These are phyloP conservation scores for Amphibolis antarctica DNA, from an alignment of 106 monocot genomes.

Conservation along the genomic window DNA sequence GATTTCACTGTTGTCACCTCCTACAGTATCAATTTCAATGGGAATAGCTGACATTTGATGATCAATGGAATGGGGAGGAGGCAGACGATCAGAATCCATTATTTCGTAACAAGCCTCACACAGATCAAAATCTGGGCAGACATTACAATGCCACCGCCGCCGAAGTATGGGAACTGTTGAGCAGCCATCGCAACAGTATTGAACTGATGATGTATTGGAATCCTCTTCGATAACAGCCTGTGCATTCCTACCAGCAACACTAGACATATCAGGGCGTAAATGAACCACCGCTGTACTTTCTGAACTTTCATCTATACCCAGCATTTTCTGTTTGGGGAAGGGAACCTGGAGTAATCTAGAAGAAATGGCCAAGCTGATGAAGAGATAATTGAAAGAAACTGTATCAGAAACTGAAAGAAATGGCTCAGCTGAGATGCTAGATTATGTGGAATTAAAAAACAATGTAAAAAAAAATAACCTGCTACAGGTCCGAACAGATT, in stretches of 20 bases:
- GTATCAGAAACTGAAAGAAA: background rate
- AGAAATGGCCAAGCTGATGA: constrained; percentile 89
- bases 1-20: constrained; percentile 59
- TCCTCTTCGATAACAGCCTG: constrained; percentile 89
- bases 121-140: constrained; percentile 96
- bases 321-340: constrained; percentile 93
- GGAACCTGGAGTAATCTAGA: constrained; percentile 98
- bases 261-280: constrained; percentile 29
- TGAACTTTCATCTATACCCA: constrained; percentile 60
- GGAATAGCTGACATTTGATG: constrained; percentile 94
- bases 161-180: constrained; percentile 96
- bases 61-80: constrained; percentile 87
- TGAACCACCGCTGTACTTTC: constrained; percentile 35
- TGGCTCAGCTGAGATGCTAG: background rate
- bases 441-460: background rate
- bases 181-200: constrained; percentile 99
- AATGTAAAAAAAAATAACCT: constrained; percentile 35
- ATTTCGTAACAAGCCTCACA: constrained; percentile 97
- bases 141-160: constrained; percentile 86
- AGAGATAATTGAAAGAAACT: constrained; percentile 4
- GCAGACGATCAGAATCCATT: constrained; percentile 78
- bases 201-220: constrained; percentile 72
- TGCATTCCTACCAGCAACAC: constrained; percentile 39
- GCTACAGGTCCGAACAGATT: constrained; percentile 85
- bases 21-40: constrained; percentile 75